Percentiles rank a stretch among this genome's conserved stretches.
These are phyloP conservation scores for Pichia kudriavzevii DNA, from an alignment of 1,139 yeast genomes.

Conservation along the genomic window DNA sequence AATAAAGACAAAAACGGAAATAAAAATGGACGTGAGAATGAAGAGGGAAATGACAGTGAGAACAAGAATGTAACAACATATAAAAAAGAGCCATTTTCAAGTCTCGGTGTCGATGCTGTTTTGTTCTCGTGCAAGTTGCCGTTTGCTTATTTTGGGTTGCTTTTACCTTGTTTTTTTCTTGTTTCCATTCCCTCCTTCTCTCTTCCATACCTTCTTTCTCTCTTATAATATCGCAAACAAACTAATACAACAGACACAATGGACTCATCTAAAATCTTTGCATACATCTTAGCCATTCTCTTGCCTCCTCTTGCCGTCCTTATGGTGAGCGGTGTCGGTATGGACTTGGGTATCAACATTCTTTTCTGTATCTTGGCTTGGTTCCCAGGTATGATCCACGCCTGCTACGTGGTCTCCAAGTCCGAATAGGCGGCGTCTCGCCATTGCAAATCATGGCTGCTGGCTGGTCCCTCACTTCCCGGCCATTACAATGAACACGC, in stretches of 20 bases:
- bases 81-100: too few relatives aligned
- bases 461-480: neutral
- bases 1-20: too few relatives aligned
- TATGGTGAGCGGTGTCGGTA: conserved; percentile 55
- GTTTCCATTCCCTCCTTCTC: neutral
- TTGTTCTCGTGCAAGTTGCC: too few relatives aligned
- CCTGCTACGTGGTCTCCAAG: conserved; percentile 47
- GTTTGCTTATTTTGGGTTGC: too few relatives aligned
- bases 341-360: conserved; percentile 56
- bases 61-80: too few relatives aligned
- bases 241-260: conserved; percentile 9
- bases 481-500: neutral
- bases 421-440: conserved; percentile 10
- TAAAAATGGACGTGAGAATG: too few relatives aligned
- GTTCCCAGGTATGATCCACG: conserved; percentile 77
- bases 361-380: conserved; percentile 54
- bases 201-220: neutral
- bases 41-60: too few relatives aligned
- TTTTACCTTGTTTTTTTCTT: conserved; percentile 1
- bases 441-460: too few relatives aligned
- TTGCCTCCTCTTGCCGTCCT: conserved; percentile 73
- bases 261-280: conserved; percentile 16
- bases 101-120: too few relatives aligned
- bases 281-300: conserved; percentile 38
- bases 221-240: neutral